Conservation (phyloP, 345 rosid genomes). For the Eucalyptus pauciflora region DNA sequence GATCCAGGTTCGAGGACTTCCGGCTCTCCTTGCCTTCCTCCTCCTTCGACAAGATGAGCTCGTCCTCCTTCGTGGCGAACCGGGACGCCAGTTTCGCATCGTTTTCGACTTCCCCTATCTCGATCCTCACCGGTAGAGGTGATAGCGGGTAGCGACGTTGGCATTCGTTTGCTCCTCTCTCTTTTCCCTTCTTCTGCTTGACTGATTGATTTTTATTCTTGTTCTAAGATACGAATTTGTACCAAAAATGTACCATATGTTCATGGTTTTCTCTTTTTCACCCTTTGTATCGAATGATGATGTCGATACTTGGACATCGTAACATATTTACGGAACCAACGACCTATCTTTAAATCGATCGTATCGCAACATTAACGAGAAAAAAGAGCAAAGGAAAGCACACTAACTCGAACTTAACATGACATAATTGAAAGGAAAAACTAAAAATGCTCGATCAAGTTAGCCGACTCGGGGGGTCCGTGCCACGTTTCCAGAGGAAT, state of each 20-base stretch:
- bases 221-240: background rate
- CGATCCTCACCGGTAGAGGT: constrained; percentile 2
- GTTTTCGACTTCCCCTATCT: constrained; percentile 18
- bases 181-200: background rate
- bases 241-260: background rate
- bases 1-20: constrained; percentile 14
- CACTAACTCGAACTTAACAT: background rate
- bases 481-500: constrained; percentile 16
- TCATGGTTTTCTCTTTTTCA: background rate
- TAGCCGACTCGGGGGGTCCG: constrained; percentile 23
- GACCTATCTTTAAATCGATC: background rate
- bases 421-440: background rate
- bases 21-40: constrained; percentile 18
- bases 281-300: background rate
- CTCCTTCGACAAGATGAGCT: constrained; percentile 12
- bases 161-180: background rate
- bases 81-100: constrained; percentile 7
- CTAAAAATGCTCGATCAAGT: background rate
- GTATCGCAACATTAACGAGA: background rate
- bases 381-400: background rate
- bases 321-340: background rate
- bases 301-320: background rate
- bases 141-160: background rate
- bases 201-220: background rate
- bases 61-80: constrained; percentile 1